Evolutionary conservation across 495 filamentous ascomycete species (phyloP).

Genomic region (Copromyces sp.): DNA sequence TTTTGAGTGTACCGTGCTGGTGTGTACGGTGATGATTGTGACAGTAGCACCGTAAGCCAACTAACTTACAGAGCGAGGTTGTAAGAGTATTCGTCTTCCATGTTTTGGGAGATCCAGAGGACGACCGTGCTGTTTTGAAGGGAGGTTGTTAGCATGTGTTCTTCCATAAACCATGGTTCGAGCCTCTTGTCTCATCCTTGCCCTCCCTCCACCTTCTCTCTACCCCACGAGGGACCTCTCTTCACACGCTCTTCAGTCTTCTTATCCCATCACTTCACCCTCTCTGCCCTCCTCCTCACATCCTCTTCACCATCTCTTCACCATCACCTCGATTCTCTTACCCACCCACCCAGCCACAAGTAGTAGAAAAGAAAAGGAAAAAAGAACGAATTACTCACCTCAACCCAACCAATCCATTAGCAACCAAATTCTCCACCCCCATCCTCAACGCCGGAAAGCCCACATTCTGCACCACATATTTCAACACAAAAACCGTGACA

Average conservation of each 20-base stretch:
- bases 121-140: slow-evolving; percentile 1
- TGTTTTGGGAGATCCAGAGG: slow-evolving; percentile 96
- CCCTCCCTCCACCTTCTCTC: background rate
- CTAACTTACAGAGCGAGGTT: slow-evolving; percentile 69
- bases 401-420: slow-evolving; percentile 78
- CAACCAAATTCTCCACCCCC: slow-evolving; percentile 85
- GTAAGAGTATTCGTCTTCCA: slow-evolving; percentile 98
- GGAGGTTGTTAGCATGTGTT: background rate
- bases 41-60: background rate
- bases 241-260: background rate
- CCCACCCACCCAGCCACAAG: too few species aligned
- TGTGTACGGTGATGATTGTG: background rate
- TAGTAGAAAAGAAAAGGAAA: background rate
- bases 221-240: background rate
- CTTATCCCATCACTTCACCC: background rate
- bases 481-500: slow-evolving; percentile 82
- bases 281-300: background rate
- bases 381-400: slow-evolving; percentile 45
- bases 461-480: slow-evolving; percentile 74
- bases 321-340: too few species aligned
- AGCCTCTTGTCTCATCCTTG: background rate
- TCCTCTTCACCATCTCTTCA: background rate
- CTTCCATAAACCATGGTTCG: background rate
- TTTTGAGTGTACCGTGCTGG: background rate
- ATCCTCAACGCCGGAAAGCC: slow-evolving; percentile 81